These are phyloP conservation scores for Penicillium sp. DNA, from an alignment of 2,329 filamentous ascomycete species.

Conservation along the genomic window DNA sequence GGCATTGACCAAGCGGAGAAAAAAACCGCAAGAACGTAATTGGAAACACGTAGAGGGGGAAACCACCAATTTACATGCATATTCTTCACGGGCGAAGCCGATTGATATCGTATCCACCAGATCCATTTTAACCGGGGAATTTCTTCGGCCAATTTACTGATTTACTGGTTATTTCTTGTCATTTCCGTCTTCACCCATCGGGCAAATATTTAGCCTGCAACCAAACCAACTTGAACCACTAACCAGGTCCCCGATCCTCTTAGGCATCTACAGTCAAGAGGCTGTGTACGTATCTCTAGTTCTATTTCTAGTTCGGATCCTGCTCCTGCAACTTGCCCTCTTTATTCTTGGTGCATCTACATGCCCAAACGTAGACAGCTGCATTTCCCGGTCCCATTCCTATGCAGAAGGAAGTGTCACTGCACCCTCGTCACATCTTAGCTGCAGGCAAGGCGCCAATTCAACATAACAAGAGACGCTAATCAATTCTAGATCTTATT, in stretches of 20 bases:
- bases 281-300: not conserved
- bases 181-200: not conserved
- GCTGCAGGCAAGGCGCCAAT: not conserved
- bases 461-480: not conserved
- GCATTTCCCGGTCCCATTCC: not conserved
- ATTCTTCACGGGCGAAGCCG: not conserved
- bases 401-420: conserved; percentile 2
- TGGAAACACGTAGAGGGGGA: not conserved
- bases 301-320: not conserved
- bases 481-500: not conserved
- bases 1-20: not conserved
- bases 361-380: not conserved
- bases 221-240: too few relatives aligned
- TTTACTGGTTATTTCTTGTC: not conserved
- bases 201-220: not conserved
- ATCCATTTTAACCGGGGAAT: not conserved
- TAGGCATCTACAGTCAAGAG: not conserved
- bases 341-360: not conserved
- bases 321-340: not conserved
- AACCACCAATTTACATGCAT: not conserved
- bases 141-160: not conserved
- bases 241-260: too few relatives aligned
- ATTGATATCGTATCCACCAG: not conserved
- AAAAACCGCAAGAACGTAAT: not conserved
- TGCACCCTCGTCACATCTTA: conserved; percentile 2